Percentiles rank a stretch among this genome's conserved stretches.
Conservation (phyloP, 352 stramenopile genomes). For the Pythium phragmitis region DNA sequence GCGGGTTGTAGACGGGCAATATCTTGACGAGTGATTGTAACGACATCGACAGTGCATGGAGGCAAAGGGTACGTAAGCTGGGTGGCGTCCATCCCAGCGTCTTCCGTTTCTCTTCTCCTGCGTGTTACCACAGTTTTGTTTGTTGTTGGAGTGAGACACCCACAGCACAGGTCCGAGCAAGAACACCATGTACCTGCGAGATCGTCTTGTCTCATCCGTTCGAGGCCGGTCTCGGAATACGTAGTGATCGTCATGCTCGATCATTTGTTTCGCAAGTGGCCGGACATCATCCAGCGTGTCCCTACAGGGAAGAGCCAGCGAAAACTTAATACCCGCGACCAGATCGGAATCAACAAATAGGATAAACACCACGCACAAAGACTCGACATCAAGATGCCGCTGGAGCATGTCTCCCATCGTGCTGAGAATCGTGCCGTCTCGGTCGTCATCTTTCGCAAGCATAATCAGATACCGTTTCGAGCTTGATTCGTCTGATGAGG, state of each 20-base stretch:
- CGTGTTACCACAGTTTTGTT: not conserved
- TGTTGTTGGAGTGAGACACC: not conserved
- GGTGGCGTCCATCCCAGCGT: conserved; percentile 16
- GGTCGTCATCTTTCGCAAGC: conserved; percentile 13
- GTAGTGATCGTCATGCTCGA: conserved; percentile 15
- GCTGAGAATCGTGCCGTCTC: conserved; percentile 5
- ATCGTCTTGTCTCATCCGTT: conserved; percentile 1
- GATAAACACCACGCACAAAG: conserved; percentile 12
- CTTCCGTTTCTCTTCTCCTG: conserved; percentile 13
- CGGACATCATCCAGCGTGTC: conserved; percentile 17
- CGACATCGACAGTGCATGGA: conserved; percentile 67
- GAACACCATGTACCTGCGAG: conserved; percentile 6
- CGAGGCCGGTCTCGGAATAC: conserved; percentile 3
- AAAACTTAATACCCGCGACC: not conserved
- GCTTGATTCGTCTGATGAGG: conserved; percentile 1
- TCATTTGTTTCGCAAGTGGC: conserved; percentile 9
- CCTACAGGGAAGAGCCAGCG: not conserved
- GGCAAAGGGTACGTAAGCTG: conserved; percentile 69
- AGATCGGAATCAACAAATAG: not conserved
- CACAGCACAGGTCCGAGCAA: not conserved
- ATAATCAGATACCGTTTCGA: conserved; percentile 20
- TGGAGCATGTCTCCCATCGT: conserved; percentile 14
- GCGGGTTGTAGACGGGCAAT: conserved; percentile 53
- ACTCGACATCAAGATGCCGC: not conserved
- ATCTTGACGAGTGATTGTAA: conserved; percentile 71